phyloP scores from a whole-genome alignment of 1,284 basidiomycete genomes.

The Ceratobasidium sp. region DNA sequence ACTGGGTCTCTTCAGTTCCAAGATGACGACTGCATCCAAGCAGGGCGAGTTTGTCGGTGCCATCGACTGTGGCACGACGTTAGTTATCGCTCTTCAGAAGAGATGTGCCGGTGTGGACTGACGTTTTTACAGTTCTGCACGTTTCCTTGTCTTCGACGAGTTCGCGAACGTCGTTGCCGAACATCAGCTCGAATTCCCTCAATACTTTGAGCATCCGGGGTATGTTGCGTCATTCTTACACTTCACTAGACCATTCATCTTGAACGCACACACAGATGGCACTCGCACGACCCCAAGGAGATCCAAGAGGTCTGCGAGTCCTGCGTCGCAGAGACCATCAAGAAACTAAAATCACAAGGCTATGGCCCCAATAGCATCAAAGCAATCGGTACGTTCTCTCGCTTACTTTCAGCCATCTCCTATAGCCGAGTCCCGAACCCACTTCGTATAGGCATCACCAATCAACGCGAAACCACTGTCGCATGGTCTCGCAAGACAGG shows the following conservation, averaged over 20 bases:
- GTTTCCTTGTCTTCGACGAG: slow-evolving; percentile 94
- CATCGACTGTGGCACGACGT: slow-evolving; percentile 94
- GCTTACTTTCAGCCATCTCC: background rate
- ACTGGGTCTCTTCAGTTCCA: slow-evolving; percentile 13
- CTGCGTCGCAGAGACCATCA: slow-evolving; percentile 79
- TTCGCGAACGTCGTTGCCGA: slow-evolving; percentile 87
- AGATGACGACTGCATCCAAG: slow-evolving; percentile 47
- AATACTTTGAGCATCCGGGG: slow-evolving; percentile 90
- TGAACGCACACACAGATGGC: slow-evolving; percentile 68
- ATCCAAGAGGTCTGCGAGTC: slow-evolving; percentile 79
- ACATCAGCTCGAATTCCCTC: slow-evolving; percentile 89
- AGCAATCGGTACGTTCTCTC: slow-evolving; percentile 75
- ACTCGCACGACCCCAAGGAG: slow-evolving; percentile 91
- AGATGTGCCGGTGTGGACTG: slow-evolving; percentile 1
- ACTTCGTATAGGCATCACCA: slow-evolving; percentile 92
- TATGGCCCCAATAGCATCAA: slow-evolving; percentile 84
- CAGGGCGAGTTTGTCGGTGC: slow-evolving; percentile 82
- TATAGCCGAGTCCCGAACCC: slow-evolving; percentile 13
- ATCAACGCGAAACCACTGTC: slow-evolving; percentile 96
- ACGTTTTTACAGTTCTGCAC: slow-evolving; percentile 71
- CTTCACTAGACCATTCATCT: too few relatives aligned
- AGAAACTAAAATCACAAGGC: slow-evolving; percentile 75
- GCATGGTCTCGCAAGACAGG: slow-evolving; percentile 93
- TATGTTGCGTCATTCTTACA: slow-evolving; percentile 48
- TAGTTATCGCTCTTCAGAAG: slow-evolving; percentile 50